Base-by-base conservation (phyloP, 176 grass and related monocot genomes). In the Thinopyrum elongatum region DNA sequence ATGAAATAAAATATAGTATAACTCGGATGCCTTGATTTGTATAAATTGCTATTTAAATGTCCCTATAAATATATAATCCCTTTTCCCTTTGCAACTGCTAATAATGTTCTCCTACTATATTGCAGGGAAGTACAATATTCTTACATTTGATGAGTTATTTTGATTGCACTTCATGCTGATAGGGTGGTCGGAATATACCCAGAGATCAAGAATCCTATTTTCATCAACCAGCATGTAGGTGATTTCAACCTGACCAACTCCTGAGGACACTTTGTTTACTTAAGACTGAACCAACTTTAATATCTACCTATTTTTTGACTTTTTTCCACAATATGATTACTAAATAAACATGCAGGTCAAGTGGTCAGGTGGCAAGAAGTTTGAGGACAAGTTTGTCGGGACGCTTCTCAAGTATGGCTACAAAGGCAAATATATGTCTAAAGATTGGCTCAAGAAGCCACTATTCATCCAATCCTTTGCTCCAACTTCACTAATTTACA, bases 391-490 rank as follows among this genome's bases (percentile, higher is more conserved):
- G 73, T 94, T 94, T 87, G 88, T 92, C 0, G 86, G 89, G 62
- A 89, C 42, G 21, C 86, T 97, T 51, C 68, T 77, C 61, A 94
- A 87, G 78, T 94, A 97, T 47, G 95, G 90, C 10, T 97, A 97
- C 66, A 82, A 75, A 83, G 92, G 92, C 13, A 58, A 79, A 87
- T 94, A 94, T 68, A 88, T 92, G 90, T 97, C 90, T 47, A 73
- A 90, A 77, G 74, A 90, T 23, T 94, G 95, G 95, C 78, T 92
- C 15, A 92, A 83, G 66, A 84, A 92, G 42, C 95, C 95, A 19
- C 5, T 97, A 22, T 92, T 97, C 80, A 92, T 97, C 16, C 95
- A 97, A 51, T 97, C 84, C 19, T 97, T 91, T 29, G 92, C 95
- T 74, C 92, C 95, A 78, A 89, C 92, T 87, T 94, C 92, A 46